A percentile compares a stretch with the other conserved stretches of the same genome.
Conservation (phyloP, 768 basidiomycete genomes). For the Phlebiopsis flavidoalba region DNA sequence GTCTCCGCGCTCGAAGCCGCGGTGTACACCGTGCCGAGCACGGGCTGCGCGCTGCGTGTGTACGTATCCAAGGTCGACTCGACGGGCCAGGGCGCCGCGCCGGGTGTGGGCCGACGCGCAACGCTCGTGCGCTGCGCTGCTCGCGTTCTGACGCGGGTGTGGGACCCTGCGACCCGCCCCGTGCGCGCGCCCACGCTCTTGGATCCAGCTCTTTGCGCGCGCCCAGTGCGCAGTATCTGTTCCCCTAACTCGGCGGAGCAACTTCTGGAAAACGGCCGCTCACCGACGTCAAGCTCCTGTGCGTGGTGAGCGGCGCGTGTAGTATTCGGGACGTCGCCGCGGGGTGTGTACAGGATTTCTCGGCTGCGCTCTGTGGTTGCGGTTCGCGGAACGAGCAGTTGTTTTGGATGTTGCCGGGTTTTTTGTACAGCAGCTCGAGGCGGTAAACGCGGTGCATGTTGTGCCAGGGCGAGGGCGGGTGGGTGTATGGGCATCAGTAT, state of each 20-base stretch:
- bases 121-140: constrained; percentile 61
- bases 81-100: constrained; percentile 65
- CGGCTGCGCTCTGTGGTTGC: too few relatives aligned
- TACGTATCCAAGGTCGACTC: constrained; percentile 96
- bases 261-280: constrained; percentile 65
- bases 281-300: constrained; percentile 71
- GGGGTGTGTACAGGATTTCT: too few relatives aligned
- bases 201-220: constrained; percentile 88
- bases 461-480: constrained; percentile 25
- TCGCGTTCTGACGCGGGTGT: constrained; percentile 60
- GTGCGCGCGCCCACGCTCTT: constrained; percentile 50
- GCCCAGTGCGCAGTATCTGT: constrained; percentile 91
- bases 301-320: constrained; percentile 92
- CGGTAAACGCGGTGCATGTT: constrained; percentile 44
- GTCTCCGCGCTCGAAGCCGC: constrained; percentile 77
- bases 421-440: constrained; percentile 62
- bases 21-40: constrained; percentile 69
- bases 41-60: constrained; percentile 62
- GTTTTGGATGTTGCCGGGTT: constrained; percentile 72
- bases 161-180: constrained; percentile 61
- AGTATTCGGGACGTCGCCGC: constrained; percentile 43
- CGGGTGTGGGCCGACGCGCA: constrained; percentile 69
- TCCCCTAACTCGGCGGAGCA: constrained; percentile 80
- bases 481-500: constrained; percentile 84
- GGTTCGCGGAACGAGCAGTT: constrained; percentile 31